Evolutionary conservation across 1,139 yeast species (phyloP).

Genomic region (Hyphopichia fennica): DNA sequence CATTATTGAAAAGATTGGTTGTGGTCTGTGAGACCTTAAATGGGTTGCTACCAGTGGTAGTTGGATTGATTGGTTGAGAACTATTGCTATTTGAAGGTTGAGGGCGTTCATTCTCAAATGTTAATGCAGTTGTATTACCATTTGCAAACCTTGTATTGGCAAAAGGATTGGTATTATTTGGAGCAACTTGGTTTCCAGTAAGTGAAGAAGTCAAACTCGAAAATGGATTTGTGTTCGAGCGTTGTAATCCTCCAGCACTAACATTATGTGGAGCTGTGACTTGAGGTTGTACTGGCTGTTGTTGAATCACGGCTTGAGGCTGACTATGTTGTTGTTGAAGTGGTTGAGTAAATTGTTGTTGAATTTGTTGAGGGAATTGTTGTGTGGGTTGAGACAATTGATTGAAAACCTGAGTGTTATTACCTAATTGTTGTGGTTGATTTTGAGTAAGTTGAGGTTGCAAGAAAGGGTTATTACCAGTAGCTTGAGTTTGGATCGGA

Average conservation of each 20-base stretch:
- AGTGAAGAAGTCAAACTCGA: conserved; percentile 20
- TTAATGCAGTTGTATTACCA: conserved; percentile 36
- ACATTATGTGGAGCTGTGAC: conserved; percentile 14
- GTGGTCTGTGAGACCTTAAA: conserved; percentile 44
- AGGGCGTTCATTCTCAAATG: conserved; percentile 14
- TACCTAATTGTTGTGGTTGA: not conserved
- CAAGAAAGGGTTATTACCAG: conserved; percentile 28
- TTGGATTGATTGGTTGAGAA: conserved; percentile 14
- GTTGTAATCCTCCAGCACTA: conserved; percentile 17
- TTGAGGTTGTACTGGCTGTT: conserved; percentile 17
- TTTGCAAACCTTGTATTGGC: conserved; percentile 38
- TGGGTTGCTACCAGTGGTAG: conserved; percentile 47
- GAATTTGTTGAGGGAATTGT: conserved; percentile 9
- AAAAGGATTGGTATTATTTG: conserved; percentile 49
- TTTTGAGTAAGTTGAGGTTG: conserved; percentile 9
- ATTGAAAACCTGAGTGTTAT: not conserved
- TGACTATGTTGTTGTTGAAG: conserved; percentile 11
- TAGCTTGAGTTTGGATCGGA: conserved; percentile 15
- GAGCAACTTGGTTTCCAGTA: conserved; percentile 11
- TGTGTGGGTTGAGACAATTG: conserved; percentile 6
- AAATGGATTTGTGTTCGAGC: conserved; percentile 46
- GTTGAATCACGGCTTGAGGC: conserved; percentile 7
- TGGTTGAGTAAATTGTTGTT: conserved; percentile 8
- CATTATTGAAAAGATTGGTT: conserved; percentile 30
- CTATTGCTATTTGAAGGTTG: conserved; percentile 10